phyloP scores from a whole-genome alignment of 2,329 filamentous ascomycete species.

The Capronia americana region DNA sequence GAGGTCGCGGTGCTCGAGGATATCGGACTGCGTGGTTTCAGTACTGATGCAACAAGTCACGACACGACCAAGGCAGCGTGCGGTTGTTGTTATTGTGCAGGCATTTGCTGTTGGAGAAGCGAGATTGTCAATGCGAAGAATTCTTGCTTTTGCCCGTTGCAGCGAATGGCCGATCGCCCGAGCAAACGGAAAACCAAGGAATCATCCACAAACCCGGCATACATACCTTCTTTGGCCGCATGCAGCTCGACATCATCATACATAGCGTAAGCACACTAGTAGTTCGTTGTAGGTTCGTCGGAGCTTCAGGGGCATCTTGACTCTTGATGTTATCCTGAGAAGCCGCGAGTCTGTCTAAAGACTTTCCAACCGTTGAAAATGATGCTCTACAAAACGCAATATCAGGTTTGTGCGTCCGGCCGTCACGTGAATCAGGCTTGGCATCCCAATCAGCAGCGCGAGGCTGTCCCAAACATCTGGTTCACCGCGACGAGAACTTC shows the following conservation, averaged over 20 bases:
- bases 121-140: slow-evolving; percentile 4
- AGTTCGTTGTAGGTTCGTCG: background rate
- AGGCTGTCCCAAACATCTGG: background rate
- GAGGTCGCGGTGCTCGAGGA: background rate
- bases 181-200: slow-evolving; percentile 1
- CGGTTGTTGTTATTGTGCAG: slow-evolving; percentile 4
- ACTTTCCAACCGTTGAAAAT: background rate
- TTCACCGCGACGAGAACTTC: background rate
- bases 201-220: background rate
- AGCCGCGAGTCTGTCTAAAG: background rate
- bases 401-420: background rate
- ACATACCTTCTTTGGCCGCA: background rate
- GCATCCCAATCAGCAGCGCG: background rate
- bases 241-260: slow-evolving; percentile 6
- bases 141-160: background rate
- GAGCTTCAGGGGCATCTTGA: background rate
- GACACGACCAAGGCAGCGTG: background rate
- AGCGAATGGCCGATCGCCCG: background rate
- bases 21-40: background rate
- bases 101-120: slow-evolving; percentile 8
- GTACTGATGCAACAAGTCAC: background rate
- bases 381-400: background rate
- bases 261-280: background rate
- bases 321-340: background rate
- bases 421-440: background rate